Percentiles rank a stretch among this genome's conserved stretches.
These are phyloP conservation scores for Zoysia japonica DNA, from an alignment of 176 grass and related monocot species.

Conservation along the genomic window DNA sequence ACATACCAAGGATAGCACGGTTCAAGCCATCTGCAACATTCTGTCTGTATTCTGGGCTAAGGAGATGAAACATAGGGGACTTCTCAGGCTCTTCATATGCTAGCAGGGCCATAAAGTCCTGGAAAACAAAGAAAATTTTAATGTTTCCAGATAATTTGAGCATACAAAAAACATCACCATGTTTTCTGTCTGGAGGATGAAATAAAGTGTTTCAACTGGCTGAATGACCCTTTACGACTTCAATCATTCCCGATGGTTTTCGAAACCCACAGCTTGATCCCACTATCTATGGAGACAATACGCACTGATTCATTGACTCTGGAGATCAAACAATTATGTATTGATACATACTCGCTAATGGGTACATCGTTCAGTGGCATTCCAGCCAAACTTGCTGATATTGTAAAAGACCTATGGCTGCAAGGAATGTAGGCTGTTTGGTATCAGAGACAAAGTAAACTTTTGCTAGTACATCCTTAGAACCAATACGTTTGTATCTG, in stretches of 20 bases:
- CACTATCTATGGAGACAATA: neutral
- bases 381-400: neutral
- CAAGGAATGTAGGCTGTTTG: neutral
- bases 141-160: constrained; percentile 14
- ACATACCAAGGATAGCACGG: constrained; percentile 85
- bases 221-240: neutral
- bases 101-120: constrained; percentile 92
- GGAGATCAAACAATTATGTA: no score
- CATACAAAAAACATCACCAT: neutral
- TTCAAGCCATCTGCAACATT: constrained; percentile 87
- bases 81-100: constrained; percentile 95
- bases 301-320: no score
- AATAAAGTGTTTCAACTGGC: neutral
- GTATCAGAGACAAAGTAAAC: neutral
- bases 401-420: neutral
- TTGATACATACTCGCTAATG: neutral
- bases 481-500: no score
- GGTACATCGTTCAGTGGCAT: neutral
- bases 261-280: neutral
- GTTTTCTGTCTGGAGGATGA: neutral
- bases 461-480: neutral
- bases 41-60: constrained; percentile 87
- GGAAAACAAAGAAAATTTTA: constrained; percentile 13
- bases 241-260: constrained; percentile 1
- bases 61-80: constrained; percentile 90